Base-by-base conservation (phyloP, 2,329 filamentous ascomycete species). In the Xylaria sp. region DNA sequence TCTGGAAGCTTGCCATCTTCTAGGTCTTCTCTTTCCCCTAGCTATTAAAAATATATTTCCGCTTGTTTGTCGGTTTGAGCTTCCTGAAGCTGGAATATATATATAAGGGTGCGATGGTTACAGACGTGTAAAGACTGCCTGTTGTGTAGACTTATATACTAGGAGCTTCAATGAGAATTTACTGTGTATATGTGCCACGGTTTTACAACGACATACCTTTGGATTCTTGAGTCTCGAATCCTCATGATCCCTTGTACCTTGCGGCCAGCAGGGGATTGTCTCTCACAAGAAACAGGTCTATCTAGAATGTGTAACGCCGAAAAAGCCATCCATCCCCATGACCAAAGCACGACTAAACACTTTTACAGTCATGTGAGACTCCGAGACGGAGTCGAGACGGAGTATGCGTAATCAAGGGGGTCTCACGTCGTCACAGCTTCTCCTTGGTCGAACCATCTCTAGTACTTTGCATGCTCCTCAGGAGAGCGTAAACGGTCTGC, bases 401-500 rank as follows among this genome's bases (percentile, higher is more conserved):
- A 13, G 8, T n/a, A 3, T 49, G 10, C 47, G 47, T 49, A 30
- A 30, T 19, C 48, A 19, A 8, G 16, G 6, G 9, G 47, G 13
- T 42, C 37, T 10, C 37, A 3, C 37, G 37, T 49, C 18, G 8
- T 51, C 49, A 79, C 60, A 78, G 62, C 67, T 76, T 79, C 50
- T 66, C 71, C 64, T 71, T 70, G 7, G 60, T 46, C 59, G 50
- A 63, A 59, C 65, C 66, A 54, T 83, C 80, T 58, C 83, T 76
- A 55, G 79, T 78, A 63, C 74, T 72, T 76, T 88, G 85, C 66
- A 82, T 81, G 70, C 84, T 87, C 71, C 80, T 80, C 63, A 89
- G 70, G 66, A 89, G 70, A 30, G 86, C 86, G 76, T 90, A 89
- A 65, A 89, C 66, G 19, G 74, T 87, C 76, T 89, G 85, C 74